Evolutionary conservation across 371 early-diverging fungal genomes (phyloP).

Genomic region (Astathelohania contejeani): DNA sequence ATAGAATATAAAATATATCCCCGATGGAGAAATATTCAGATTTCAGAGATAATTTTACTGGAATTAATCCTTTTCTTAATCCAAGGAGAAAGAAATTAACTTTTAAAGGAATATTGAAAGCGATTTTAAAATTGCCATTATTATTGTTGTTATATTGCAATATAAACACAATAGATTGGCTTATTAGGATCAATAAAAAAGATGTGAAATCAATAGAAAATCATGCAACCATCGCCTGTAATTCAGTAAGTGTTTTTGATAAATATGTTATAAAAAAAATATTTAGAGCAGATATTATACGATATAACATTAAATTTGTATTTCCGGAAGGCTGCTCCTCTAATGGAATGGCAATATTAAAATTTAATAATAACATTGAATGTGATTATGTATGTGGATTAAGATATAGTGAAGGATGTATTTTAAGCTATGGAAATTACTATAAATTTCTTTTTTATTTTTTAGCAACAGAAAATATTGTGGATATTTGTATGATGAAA

Average conservation of each 20-base stretch:
- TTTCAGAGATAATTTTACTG: slow-evolving; percentile 44
- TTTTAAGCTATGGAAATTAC: slow-evolving; percentile 30
- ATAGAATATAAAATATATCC: too few relatives aligned
- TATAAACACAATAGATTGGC: not conserved
- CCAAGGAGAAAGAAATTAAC: slow-evolving; percentile 5
- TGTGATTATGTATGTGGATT: slow-evolving; percentile 31
- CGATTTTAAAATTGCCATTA: not conserved
- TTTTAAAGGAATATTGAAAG: slow-evolving; percentile 2
- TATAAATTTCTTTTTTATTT: slow-evolving; percentile 25
- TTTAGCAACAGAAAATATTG: slow-evolving; percentile 22
- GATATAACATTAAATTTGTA: slow-evolving; percentile 3
- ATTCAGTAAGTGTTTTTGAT: slow-evolving; percentile 28
- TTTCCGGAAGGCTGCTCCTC: slow-evolving; percentile 12
- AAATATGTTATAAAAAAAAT: slow-evolving; percentile 18
- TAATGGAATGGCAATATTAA: slow-evolving; percentile 35
- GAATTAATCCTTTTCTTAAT: slow-evolving; percentile 45
- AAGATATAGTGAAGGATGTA: slow-evolving; percentile 31
- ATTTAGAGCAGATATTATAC: slow-evolving; percentile 8
- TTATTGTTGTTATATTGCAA: slow-evolving; percentile 1
- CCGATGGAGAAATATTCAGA: slow-evolving; percentile 45
- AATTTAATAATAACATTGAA: slow-evolving; percentile 4
- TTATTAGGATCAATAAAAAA: slow-evolving; percentile 1
- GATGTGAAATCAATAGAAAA: not conserved
- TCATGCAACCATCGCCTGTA: slow-evolving; percentile 3
- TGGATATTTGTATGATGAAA: slow-evolving; percentile 22